Evolutionary conservation across 1,139 yeast species (phyloP), one percentile per base, ranked within the genome.

Genomic region (Pneumocystis carinii): DNA sequence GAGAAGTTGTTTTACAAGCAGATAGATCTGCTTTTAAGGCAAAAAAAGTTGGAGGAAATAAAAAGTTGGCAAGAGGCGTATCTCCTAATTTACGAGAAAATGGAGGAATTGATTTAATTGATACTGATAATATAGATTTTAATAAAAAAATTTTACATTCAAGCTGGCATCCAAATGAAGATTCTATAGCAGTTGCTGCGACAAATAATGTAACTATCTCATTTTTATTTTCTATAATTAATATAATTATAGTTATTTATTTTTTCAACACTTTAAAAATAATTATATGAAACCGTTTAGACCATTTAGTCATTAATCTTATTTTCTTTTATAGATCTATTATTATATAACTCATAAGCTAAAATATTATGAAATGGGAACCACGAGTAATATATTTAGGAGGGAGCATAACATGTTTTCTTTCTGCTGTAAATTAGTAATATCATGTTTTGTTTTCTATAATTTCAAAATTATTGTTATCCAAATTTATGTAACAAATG

Each of bases 161-260:
- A 75, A 90, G 97, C 72, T 94, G 99, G 98, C 98, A 94, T 78
- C 98, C 98, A 68, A 81, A 80, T 71, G 98, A 94, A 77, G 89
- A 92, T 76, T 86, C 95, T 62, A 96, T 94, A 69, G 98, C 98
- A 59, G 88, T 94, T 72, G 98, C 97, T 62, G 98, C 98, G 39
- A 94, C 99, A 36, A 94, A 94, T 77, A 94, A 94, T 76, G 81
- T 88, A 72, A 86, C 86, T 68, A 85, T 85, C 73, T 83, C 17
- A 4, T 3, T n/a, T 32, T n/a, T 88, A 64, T 84, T 88, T 42
- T 17, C 37, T 58, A n/a, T 32, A 36, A 41, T 32, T 59, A 29
- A 15, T 37, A 8, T 17, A 63, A 53, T 6, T 15, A 37, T n/a
- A 63, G 66, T 70, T 76, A 64, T 77, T 76, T 72, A 78, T 76